Percentiles rank a stretch among this genome's conserved stretches.
These are phyloP conservation scores for Erysimum pusillum DNA, from an alignment of 441 rosid species.

Conservation along the genomic window DNA sequence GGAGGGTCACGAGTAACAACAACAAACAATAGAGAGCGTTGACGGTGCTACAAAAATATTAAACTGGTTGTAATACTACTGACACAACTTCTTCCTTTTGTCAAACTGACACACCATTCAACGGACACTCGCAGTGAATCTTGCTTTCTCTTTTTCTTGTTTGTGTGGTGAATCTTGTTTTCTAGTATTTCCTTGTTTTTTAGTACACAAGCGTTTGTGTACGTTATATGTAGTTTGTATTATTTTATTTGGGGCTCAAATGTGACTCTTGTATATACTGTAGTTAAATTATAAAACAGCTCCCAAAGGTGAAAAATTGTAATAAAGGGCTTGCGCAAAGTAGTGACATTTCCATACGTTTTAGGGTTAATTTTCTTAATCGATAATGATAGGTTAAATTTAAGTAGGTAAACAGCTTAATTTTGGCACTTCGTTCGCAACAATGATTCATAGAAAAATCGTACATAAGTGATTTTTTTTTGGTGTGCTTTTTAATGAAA, in stretches of 20 bases:
- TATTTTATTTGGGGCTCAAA: too few relatives aligned
- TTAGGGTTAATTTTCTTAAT: too few relatives aligned
- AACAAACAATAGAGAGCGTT: background rate
- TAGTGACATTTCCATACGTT: too few relatives aligned
- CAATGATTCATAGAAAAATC: background rate
- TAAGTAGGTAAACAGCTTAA: too few relatives aligned
- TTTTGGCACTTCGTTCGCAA: background rate
- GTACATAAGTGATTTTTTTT: background rate
- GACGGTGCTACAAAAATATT: background rate
- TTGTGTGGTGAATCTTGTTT: background rate
- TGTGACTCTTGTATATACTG: background rate
- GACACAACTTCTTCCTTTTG: conserved; percentile 27
- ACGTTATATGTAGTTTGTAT: too few relatives aligned
- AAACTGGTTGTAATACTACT: conserved; percentile 21
- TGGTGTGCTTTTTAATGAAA: background rate
- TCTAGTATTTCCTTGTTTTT: background rate
- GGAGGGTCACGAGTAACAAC: conserved; percentile 20
- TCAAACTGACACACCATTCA: conserved; percentile 32
- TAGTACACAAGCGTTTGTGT: background rate
- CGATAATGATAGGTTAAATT: too few relatives aligned
- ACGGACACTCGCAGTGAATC: conserved; percentile 15
- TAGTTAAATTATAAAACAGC: background rate
- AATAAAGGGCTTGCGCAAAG: too few relatives aligned
- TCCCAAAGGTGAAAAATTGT: background rate
- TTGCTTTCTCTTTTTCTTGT: background rate